Conservation (phyloP, 2,329 filamentous ascomycete species). For the Aspergillus costaricaensis region DNA sequence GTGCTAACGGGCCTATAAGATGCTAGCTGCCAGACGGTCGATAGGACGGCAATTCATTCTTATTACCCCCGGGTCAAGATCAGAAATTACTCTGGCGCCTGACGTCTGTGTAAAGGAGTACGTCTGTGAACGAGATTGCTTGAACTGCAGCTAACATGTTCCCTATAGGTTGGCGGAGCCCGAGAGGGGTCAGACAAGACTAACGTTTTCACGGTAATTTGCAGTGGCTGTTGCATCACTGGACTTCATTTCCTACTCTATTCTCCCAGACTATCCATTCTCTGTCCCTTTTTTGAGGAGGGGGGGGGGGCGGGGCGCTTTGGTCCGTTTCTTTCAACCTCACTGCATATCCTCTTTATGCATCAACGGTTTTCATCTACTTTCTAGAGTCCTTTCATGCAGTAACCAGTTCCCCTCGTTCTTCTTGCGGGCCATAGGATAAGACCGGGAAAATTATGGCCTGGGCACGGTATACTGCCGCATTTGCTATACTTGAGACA, state of each 20-base stretch:
- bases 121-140: constrained; percentile 16
- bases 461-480: no score
- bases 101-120: constrained; percentile 50
- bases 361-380: background rate
- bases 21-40: constrained; percentile 78
- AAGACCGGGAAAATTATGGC: no score
- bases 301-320: no score
- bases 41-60: constrained; percentile 94
- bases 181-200: constrained; percentile 46
- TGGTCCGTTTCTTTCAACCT: no score
- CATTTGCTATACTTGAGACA: no score
- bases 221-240: background rate
- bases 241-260: no score
- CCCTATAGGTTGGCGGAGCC: constrained; percentile 44
- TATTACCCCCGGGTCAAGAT: constrained; percentile 88
- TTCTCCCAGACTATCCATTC: no score
- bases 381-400: background rate
- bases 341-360: background rate
- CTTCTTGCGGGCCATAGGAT: background rate
- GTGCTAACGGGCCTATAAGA: constrained; percentile 55
- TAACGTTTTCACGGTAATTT: constrained; percentile 33
- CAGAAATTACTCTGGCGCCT: constrained; percentile 47
- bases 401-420: background rate
- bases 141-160: background rate
- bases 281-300: background rate